phyloP scores from a whole-genome alignment of 2,329 filamentous ascomycete genomes.

The Hypoxylon sp. region DNA sequence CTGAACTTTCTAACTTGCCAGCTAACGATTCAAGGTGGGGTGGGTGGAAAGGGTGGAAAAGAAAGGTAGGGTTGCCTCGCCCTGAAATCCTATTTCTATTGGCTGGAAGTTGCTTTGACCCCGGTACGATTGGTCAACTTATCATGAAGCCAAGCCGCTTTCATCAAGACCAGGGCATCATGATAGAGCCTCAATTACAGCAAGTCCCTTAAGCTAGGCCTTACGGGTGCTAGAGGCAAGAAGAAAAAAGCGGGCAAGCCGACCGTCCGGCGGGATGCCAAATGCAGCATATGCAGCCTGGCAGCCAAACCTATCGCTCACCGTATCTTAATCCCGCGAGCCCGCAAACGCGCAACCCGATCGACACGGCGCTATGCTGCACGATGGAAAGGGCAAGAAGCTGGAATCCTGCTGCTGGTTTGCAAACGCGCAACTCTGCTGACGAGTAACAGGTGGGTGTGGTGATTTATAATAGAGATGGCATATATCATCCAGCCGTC shows the following conservation, averaged over 20 bases:
- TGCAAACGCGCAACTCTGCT: neutral
- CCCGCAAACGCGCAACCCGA: constrained; percentile 13
- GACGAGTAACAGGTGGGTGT: constrained; percentile 9
- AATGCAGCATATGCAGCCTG: too few relatives aligned
- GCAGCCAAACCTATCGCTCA: constrained; percentile 13
- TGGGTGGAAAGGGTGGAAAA: constrained; percentile 1
- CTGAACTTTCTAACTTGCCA: constrained; percentile 12
- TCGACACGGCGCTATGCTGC: constrained; percentile 24
- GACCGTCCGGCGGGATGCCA: constrained; percentile 7
- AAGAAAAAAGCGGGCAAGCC: constrained; percentile 7
- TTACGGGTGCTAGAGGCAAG: neutral
- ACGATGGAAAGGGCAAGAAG: constrained; percentile 25
- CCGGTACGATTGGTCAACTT: constrained; percentile 18
- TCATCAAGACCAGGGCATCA: constrained; percentile 24
- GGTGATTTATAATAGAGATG: constrained; percentile 20
- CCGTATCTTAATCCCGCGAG: constrained; percentile 9
- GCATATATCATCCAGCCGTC: neutral
- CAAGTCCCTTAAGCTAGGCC: neutral
- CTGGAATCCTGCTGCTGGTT: constrained; percentile 7
- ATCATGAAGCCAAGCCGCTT: constrained; percentile 16
- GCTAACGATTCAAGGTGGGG: constrained; percentile 2
- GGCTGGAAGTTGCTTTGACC: constrained; percentile 5
- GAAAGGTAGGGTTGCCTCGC: constrained; percentile 4
- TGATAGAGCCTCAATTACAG: constrained; percentile 33
- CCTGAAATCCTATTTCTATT: constrained; percentile 25